phyloP scores from a whole-genome alignment of 106 monocot genomes.

The Alisma plantagoaquatica region DNA sequence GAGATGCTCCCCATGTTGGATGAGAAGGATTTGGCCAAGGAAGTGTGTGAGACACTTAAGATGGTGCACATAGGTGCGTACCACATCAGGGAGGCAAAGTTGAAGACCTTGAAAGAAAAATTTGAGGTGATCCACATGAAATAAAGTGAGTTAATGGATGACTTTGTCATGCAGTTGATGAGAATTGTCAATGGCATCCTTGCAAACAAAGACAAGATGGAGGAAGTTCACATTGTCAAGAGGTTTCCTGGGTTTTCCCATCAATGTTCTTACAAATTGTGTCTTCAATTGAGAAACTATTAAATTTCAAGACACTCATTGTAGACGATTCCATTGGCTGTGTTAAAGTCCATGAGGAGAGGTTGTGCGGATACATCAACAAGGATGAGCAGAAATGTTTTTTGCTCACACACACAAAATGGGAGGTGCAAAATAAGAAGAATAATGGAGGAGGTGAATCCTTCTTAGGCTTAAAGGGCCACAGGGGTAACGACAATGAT shows the following conservation, averaged over 20 bases:
- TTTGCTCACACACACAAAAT: not conserved
- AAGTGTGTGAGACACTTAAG: not conserved
- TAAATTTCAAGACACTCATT: not conserved
- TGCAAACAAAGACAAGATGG: not conserved
- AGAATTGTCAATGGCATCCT: not conserved
- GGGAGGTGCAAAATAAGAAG: too few relatives aligned
- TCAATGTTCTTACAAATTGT: not conserved
- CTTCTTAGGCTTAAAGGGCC: too few relatives aligned
- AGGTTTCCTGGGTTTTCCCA: not conserved
- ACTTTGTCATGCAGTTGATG: not conserved
- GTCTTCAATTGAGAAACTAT: not conserved
- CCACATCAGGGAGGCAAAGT: constrained; percentile 1
- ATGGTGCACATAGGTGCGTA: not conserved
- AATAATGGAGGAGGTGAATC: not conserved
- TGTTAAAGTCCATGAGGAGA: constrained; percentile 1
- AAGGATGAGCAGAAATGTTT: not conserved
- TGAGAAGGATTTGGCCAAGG: not conserved
- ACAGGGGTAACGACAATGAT: too few relatives aligned
- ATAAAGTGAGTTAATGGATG: not conserved
- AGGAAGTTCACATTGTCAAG: not conserved
- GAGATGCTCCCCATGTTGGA: not conserved
- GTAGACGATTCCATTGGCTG: not conserved
- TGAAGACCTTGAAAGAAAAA: not conserved
- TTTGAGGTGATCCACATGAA: not conserved
- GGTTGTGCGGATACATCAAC: not conserved